A percentile compares a stretch with the other conserved stretches of the same genome.
Evolutionary conservation across 306 rosid species (phyloP).

Genomic region (Canavalia gladiata): DNA sequence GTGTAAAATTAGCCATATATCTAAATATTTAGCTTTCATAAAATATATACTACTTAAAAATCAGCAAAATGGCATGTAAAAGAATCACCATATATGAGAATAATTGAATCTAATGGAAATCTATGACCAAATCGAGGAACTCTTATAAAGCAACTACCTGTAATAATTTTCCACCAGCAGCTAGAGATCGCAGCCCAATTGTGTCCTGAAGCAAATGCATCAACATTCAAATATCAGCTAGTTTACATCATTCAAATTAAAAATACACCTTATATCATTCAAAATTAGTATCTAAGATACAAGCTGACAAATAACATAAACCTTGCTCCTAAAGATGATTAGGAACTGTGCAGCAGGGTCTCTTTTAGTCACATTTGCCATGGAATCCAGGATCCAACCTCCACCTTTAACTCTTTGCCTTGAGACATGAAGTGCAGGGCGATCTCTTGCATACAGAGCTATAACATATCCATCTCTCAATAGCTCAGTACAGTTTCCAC

Average conservation of each 20-base stretch:
- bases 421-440: constrained; percentile 75
- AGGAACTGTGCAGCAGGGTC: constrained; percentile 98
- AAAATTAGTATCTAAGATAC: constrained; percentile 38
- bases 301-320: constrained; percentile 43
- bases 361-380: constrained; percentile 87
- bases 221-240: constrained; percentile 50
- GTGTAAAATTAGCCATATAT: constrained; percentile 34
- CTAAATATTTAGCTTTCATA: constrained; percentile 28
- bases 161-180: constrained; percentile 96
- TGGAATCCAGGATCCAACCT: constrained; percentile 89
- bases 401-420: constrained; percentile 96
- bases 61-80: constrained; percentile 10
- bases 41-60: constrained; percentile 23
- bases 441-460: constrained; percentile 82
- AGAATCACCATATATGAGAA: constrained; percentile 12
- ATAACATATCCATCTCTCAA: constrained; percentile 89
- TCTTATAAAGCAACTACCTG: constrained; percentile 66
- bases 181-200: constrained; percentile 93
- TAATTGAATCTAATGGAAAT: not conserved
- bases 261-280: constrained; percentile 33
- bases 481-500: constrained; percentile 78
- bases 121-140: constrained; percentile 32
- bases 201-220: constrained; percentile 72
- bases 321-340: constrained; percentile 88
- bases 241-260: constrained; percentile 32